Percentiles rank a stretch among this genome's conserved stretches.
Evolutionary conservation across 2,329 filamentous ascomycete species (phyloP).

Genomic region (Ciborinia camelliae): DNA sequence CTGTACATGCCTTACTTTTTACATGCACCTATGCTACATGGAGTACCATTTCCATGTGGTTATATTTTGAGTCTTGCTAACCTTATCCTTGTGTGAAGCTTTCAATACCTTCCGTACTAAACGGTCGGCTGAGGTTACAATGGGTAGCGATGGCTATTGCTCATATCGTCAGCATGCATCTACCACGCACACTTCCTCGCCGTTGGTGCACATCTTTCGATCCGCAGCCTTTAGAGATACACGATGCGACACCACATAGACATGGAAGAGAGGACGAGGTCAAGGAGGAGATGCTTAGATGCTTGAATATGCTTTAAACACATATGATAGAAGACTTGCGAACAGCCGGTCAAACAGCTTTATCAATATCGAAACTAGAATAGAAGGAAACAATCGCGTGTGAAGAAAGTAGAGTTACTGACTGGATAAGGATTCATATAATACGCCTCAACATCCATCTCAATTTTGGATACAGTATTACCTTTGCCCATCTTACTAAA

Average conservation of each 20-base stretch:
- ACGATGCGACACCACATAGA: not conserved
- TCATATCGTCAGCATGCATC: slow-evolving; percentile 10
- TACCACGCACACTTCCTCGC: slow-evolving; percentile 10
- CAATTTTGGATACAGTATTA: not conserved
- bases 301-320: not conserved
- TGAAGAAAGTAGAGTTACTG: not conserved
- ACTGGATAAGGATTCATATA: not conserved
- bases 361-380: not conserved
- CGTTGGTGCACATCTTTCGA: not conserved
- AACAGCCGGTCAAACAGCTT: not conserved
- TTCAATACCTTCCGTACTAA: not conserved
- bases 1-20: slow-evolving; percentile 1
- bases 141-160: not conserved
- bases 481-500: no score
- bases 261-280: not conserved
- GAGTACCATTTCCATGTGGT: slow-evolving; percentile 11
- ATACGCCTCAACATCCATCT: not conserved
- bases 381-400: not conserved
- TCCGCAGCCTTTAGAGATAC: not conserved
- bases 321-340: not conserved
- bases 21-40: not conserved
- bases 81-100: slow-evolving; percentile 2
- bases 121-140: slow-evolving; percentile 17
- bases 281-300: not conserved
- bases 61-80: not conserved